phyloP scores from a whole-genome alignment of 164 flowering plant genomes.

The Kalanchoe fedtschenkoi region DNA sequence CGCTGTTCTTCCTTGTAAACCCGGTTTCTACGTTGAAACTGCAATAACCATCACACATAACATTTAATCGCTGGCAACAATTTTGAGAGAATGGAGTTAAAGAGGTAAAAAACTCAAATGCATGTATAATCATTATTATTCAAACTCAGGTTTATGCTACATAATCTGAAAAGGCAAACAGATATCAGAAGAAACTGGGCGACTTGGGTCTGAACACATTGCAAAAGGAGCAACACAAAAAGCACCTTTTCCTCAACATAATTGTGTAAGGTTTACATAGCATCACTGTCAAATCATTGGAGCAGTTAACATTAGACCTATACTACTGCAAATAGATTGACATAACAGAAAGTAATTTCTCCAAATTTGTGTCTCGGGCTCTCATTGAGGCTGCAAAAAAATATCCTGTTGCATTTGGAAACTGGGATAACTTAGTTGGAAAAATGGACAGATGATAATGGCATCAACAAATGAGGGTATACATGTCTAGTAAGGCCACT shows the following conservation, averaged over 20 bases:
- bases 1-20: conserved; percentile 94
- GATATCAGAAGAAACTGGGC: no score
- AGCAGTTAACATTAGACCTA: no score
- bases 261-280: neutral
- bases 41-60: conserved; percentile 15
- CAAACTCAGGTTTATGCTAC: neutral
- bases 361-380: no score
- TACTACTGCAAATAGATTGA: no score
- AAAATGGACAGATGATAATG: neutral
- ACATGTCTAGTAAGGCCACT: neutral
- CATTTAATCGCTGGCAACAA: neutral
- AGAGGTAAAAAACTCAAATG: no score
- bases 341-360: no score
- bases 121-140: no score
- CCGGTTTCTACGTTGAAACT: conserved; percentile 84
- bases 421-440: no score
- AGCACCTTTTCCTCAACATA: neutral
- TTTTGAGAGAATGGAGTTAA: neutral
- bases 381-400: no score
- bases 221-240: neutral
- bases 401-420: no score
- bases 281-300: no score
- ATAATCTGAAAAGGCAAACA: neutral
- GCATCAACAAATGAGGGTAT: neutral
- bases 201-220: neutral